phyloP scores from a whole-genome alignment of 2,329 filamentous ascomycete genomes.

The Fusarium vanettenii region DNA sequence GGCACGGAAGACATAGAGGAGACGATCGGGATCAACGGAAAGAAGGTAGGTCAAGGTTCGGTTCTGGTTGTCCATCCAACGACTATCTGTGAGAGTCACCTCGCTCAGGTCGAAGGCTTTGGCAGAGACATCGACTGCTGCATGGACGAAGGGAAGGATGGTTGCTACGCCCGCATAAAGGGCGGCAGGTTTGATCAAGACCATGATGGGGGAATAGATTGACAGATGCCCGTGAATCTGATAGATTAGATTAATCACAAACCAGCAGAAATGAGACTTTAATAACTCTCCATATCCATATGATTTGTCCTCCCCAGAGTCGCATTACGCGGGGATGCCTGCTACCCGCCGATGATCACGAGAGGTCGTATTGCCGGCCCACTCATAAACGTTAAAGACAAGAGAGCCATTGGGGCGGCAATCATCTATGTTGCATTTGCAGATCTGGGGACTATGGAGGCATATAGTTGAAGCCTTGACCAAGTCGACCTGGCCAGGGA shows the following conservation, averaged over 20 bases:
- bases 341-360: neutral
- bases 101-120: constrained; percentile 17
- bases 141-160: neutral
- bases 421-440: constrained; percentile 18
- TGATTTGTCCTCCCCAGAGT: neutral
- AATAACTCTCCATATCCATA: neutral
- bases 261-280: neutral
- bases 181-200: constrained; percentile 13
- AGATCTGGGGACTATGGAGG: constrained; percentile 22
- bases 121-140: constrained; percentile 5
- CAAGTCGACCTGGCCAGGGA: neutral
- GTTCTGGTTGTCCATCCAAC: constrained; percentile 35
- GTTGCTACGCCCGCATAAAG: constrained; percentile 7
- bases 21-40: constrained; percentile 16
- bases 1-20: constrained; percentile 27
- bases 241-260: neutral
- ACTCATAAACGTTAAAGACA: neutral
- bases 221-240: neutral
- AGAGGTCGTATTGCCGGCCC: neutral
- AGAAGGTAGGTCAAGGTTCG: constrained; percentile 29
- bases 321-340: neutral
- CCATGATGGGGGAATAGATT: neutral
- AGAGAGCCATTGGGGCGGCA: constrained; percentile 21
- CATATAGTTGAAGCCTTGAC: neutral
- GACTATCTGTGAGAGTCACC: constrained; percentile 27